phyloP scores from a whole-genome alignment of 805 yeast genomes.

The Sporopachydermia lactativora region DNA sequence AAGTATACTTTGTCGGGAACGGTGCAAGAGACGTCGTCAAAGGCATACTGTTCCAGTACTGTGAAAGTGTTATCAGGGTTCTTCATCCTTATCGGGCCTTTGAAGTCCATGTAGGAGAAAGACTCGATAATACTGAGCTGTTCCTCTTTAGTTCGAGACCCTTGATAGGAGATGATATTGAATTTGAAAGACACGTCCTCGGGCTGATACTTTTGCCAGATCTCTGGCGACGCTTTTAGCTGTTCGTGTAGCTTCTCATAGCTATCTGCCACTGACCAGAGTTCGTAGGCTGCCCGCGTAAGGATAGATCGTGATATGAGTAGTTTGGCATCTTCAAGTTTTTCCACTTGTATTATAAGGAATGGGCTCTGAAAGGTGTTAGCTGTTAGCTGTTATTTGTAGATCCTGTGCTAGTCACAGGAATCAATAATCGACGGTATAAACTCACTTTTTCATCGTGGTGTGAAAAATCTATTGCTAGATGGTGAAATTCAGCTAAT shows the following conservation, averaged over 20 bases:
- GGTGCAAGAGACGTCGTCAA: conserved; percentile 28
- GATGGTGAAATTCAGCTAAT: conserved; percentile 48
- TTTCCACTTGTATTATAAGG: conserved; percentile 46
- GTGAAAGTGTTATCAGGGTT: conserved; percentile 59
- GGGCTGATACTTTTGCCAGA: conserved; percentile 23
- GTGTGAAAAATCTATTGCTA: conserved; percentile 41
- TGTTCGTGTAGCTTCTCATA: conserved; percentile 43
- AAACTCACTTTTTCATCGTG: conserved; percentile 33
- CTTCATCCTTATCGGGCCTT: conserved; percentile 70
- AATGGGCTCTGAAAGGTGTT: conserved; percentile 38
- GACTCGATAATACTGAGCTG: conserved; percentile 55
- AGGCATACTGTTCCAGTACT: conserved; percentile 58
- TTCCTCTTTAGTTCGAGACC: conserved; percentile 36
- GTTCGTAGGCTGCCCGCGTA: conserved; percentile 63
- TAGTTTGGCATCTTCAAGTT: conserved; percentile 51
- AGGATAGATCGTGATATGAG: conserved; percentile 57
- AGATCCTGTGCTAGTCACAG: no score
- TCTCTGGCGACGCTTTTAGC: conserved; percentile 21
- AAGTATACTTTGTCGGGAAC: conserved; percentile 50
- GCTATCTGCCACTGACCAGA: conserved; percentile 61
- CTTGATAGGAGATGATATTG: conserved; percentile 67
- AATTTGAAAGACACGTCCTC: conserved; percentile 56
- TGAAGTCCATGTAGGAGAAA: conserved; percentile 53
- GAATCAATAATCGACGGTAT: neutral
- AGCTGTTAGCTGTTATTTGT: neutral